Base-by-base conservation (phyloP, 352 stramenopile species). In the Thraustochytrium sp. region DNA sequence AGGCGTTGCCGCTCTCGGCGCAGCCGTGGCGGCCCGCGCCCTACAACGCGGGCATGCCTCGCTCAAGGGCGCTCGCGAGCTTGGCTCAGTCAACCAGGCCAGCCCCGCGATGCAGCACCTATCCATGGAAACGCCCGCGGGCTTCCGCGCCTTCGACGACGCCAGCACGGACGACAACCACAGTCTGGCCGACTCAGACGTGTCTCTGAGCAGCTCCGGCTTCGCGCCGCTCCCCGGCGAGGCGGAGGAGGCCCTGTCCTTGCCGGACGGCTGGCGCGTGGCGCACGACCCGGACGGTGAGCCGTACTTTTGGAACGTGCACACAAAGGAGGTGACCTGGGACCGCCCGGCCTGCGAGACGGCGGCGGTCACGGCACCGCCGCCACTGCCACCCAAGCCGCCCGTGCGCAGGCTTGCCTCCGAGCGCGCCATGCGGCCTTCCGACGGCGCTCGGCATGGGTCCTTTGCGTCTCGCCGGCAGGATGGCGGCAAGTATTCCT, bases 261-360 rank as follows among this genome's bases (percentile, higher is more conserved):
- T 80, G 26, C 68, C 68, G 5, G n/a, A 36, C 5, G 44, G 26
- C 23, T 80, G 68, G 68, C 49, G 68, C 2, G 68, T 23, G 51
- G 68, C 68, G 13, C 13, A n/a, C 16, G 68, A 80, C 51, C 5
- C 68, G 37, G 68, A 80, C 42, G 68, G 68, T 11, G 68, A 80
- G n/a, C 11, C 31, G 9, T 80, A 80, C 49, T 80, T 80, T 31
- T 80, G 53, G 48, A 80, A 80, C 44, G 31, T 80, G 0, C 5
- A 61, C 51, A 80, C 44, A 5, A 76, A 49, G 13, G 68, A 80
- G 51, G 49, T 72, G 51, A 80, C 46, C 42, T 80, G 68, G 68
- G 49, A 68, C 9, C 13, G 44, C n/a, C 68, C 68, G 26, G 5
- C 5, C 5, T 21, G 36, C 5, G 54, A 38, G n/a, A n/a, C n/a